phyloP scores from a whole-genome alignment of 805 yeast genomes.

The Sungouiozyma intestinalis region DNA sequence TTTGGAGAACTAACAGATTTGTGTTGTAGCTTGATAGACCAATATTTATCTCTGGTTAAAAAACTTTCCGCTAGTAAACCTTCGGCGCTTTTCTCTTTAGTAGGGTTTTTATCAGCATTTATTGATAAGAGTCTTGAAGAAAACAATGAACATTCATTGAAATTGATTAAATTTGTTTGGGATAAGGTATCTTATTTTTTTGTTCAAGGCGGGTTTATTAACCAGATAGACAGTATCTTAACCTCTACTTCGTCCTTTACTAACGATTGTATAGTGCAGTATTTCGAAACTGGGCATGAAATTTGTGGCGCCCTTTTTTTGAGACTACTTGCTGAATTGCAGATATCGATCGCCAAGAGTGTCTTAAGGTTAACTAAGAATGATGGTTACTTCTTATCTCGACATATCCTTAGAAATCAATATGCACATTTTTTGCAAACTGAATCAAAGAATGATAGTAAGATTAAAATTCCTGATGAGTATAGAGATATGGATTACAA shows the following conservation, averaged over 20 bases:
- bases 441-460: constrained; percentile 2
- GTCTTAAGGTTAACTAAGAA: neutral
- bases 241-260: constrained; percentile 11
- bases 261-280: constrained; percentile 23
- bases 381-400: neutral
- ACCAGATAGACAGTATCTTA: constrained; percentile 11
- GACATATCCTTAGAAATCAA: neutral
- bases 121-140: constrained; percentile 8
- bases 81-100: constrained; percentile 25
- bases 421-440: constrained; percentile 8
- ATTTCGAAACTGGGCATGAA: constrained; percentile 22
- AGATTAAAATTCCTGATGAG: constrained; percentile 1
- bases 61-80: constrained; percentile 8
- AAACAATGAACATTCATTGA: constrained; percentile 5
- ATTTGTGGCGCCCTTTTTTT: constrained; percentile 19
- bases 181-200: constrained; percentile 8
- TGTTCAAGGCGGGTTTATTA: constrained; percentile 10
- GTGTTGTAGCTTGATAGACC: constrained; percentile 14
- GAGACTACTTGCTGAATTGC: constrained; percentile 16
- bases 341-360: constrained; percentile 9
- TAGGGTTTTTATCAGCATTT: constrained; percentile 32
- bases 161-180: constrained; percentile 13
- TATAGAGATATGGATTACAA: neutral
- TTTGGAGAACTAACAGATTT: constrained; percentile 21
- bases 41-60: constrained; percentile 17